Conservation (phyloP, 169 alveolate genomes). For the Perkinsus marinus region DNA sequence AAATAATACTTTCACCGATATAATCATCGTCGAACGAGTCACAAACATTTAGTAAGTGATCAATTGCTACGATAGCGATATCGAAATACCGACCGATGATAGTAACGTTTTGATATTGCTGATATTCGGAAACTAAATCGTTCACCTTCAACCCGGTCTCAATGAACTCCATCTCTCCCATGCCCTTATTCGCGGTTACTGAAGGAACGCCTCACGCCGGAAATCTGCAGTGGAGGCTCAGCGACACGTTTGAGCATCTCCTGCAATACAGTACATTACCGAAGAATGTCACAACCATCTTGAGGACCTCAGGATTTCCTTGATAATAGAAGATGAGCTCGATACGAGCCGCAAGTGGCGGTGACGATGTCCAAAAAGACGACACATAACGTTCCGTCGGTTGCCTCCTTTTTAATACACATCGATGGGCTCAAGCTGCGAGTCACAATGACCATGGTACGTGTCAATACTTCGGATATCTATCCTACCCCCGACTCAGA, state of each 20-base stretch:
- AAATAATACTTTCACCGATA: not conserved
- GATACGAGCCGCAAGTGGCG: constrained; percentile 96
- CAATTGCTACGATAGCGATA: not conserved
- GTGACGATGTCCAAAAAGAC: constrained; percentile 97
- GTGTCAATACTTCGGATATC: no score
- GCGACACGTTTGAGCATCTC: constrained; percentile 95
- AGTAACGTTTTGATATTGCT: constrained; percentile 90
- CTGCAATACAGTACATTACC: constrained; percentile 95
- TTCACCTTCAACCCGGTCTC: constrained; percentile 96
- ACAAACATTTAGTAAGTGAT: not conserved
- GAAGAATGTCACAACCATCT: constrained; percentile 92
- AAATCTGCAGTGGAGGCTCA: constrained; percentile 92
- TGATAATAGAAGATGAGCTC: constrained; percentile 95
- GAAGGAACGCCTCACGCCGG: constrained; percentile 94
- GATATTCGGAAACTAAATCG: constrained; percentile 92
- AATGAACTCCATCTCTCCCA: constrained; percentile 99
- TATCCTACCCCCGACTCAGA: no score
- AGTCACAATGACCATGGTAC: constrained; percentile 90
- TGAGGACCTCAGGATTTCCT: constrained; percentile 93
- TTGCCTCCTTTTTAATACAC: constrained; percentile 94
- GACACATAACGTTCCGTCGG: constrained; percentile 97
- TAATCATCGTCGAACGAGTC: not conserved
- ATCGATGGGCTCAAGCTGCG: constrained; percentile 85
- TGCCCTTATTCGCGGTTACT: constrained; percentile 96
- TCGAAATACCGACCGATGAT: not conserved